phyloP scores from a whole-genome alignment of 2,329 filamentous ascomycete genomes.

The Venturia oleaginea region DNA sequence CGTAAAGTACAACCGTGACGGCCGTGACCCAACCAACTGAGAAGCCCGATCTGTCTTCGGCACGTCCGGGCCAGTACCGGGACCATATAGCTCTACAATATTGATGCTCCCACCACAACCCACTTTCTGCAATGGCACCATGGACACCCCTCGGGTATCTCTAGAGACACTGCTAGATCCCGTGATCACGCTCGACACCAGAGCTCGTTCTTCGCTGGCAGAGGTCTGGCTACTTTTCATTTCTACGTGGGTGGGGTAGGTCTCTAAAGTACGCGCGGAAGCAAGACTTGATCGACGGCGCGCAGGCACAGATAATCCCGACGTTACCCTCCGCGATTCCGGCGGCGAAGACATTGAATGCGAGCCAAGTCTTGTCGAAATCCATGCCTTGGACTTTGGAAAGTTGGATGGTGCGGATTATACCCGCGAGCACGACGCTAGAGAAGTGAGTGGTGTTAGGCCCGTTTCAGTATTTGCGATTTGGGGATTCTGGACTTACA shows the following conservation, averaged over 20 bases:
- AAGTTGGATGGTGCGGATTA: constrained; percentile 25
- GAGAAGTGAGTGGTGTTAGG: constrained; percentile 1
- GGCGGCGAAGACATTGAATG: constrained; percentile 9
- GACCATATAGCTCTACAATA: not conserved
- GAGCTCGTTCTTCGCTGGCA: not conserved
- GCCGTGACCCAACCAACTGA: not conserved
- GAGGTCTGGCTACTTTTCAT: not conserved
- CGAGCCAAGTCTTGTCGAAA: constrained; percentile 9
- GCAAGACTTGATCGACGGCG: constrained; percentile 13
- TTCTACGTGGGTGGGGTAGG: not conserved
- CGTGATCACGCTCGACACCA: not conserved
- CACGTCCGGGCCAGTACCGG: not conserved
- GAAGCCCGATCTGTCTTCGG: not conserved
- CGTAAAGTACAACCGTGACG: not conserved
- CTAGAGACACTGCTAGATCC: not conserved
- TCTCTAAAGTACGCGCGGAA: constrained; percentile 2
- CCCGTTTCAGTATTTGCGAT: not conserved
- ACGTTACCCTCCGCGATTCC: constrained; percentile 13
- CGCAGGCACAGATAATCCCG: constrained; percentile 14
- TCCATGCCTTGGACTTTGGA: not conserved
- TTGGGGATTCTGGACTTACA: constrained; percentile 15
- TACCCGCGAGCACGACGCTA: constrained; percentile 24
- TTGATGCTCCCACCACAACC: not conserved
- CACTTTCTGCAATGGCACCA: not conserved
- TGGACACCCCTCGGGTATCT: not conserved